phyloP scores from a whole-genome alignment of 768 basidiomycete genomes.

The Infundibulicybe gibba region DNA sequence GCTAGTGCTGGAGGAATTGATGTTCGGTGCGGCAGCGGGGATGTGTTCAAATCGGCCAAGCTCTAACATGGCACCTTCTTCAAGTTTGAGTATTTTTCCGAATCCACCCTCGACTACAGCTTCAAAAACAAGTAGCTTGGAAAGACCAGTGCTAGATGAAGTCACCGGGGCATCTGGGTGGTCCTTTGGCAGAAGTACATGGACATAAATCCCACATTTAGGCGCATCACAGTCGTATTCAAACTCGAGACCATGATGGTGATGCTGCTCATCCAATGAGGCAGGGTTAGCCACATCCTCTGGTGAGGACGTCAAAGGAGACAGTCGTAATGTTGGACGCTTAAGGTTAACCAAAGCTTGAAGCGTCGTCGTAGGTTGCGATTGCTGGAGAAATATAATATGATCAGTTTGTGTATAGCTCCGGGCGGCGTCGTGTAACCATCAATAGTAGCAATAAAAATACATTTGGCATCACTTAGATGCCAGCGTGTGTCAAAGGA shows the following conservation, averaged over 20 bases:
- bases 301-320: conserved; percentile 50
- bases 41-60: conserved; percentile 67
- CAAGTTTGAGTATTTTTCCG: conserved; percentile 65
- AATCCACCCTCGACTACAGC: conserved; percentile 81
- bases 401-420: neutral
- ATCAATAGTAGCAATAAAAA: too few relatives aligned
- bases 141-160: conserved; percentile 27
- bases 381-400: conserved; percentile 37
- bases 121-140: conserved; percentile 58
- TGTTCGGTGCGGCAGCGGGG: conserved; percentile 6
- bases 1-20: conserved; percentile 15
- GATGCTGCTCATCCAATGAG: conserved; percentile 39
- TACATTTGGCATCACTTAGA: too few relatives aligned
- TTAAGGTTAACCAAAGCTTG: conserved; percentile 95
- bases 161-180: conserved; percentile 51
- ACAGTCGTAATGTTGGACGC: conserved; percentile 79
- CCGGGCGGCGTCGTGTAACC: too few relatives aligned
- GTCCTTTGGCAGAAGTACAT: conserved; percentile 65
- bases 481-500: too few relatives aligned
- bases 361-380: conserved; percentile 87
- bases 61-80: conserved; percentile 78
- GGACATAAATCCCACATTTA: conserved; percentile 75
- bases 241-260: conserved; percentile 82
- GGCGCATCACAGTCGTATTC: conserved; percentile 91
- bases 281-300: conserved; percentile 36